Evolutionary conservation across 495 filamentous ascomycete genomes (phyloP).

Genomic region (Pyrenula aspistea): DNA sequence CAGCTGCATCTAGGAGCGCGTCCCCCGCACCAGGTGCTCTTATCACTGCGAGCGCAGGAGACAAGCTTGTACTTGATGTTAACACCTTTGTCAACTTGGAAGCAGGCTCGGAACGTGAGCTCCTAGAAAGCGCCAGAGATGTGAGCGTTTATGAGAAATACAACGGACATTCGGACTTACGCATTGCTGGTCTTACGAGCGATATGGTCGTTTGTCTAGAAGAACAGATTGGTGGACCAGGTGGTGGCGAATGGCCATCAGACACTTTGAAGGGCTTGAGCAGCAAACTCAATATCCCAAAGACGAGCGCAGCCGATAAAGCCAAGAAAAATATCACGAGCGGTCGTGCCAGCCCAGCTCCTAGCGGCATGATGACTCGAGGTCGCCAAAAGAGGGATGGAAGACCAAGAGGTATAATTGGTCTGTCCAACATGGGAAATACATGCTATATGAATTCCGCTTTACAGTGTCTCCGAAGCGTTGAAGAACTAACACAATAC

Average conservation of each 20-base stretch:
- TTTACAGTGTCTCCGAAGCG: conserved; percentile 80
- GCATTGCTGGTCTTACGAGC: conserved; percentile 49
- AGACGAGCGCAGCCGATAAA: conserved; percentile 22
- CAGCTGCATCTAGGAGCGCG: conserved; percentile 42
- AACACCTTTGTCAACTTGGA: conserved; percentile 56
- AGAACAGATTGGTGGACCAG: conserved; percentile 47
- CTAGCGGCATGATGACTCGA: conserved; percentile 43
- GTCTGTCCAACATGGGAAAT: conserved; percentile 83
- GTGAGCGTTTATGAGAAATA: conserved; percentile 64
- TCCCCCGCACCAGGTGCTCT: conserved; percentile 34
- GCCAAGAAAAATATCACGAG: conserved; percentile 28
- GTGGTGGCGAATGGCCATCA: conserved; percentile 51
- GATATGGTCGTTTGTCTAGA: conserved; percentile 68
- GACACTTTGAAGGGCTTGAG: conserved; percentile 27
- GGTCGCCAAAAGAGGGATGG: conserved; percentile 55
- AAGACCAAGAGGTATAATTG: conserved; percentile 59
- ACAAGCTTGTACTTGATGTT: conserved; percentile 60
- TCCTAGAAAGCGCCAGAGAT: conserved; percentile 57
- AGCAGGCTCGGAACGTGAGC: conserved; percentile 55
- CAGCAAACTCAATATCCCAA: conserved; percentile 18
- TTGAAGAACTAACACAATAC: conserved; percentile 84
- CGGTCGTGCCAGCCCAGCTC: conserved; percentile 55
- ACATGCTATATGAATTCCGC: conserved; percentile 99
- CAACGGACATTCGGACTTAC: conserved; percentile 56
- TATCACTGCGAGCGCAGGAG: conserved; percentile 39